A percentile compares a stretch with the other conserved stretches of the same genome.
Conservation (phyloP, 495 filamentous ascomycete genomes). For the Evansstolkia leycettana region DNA sequence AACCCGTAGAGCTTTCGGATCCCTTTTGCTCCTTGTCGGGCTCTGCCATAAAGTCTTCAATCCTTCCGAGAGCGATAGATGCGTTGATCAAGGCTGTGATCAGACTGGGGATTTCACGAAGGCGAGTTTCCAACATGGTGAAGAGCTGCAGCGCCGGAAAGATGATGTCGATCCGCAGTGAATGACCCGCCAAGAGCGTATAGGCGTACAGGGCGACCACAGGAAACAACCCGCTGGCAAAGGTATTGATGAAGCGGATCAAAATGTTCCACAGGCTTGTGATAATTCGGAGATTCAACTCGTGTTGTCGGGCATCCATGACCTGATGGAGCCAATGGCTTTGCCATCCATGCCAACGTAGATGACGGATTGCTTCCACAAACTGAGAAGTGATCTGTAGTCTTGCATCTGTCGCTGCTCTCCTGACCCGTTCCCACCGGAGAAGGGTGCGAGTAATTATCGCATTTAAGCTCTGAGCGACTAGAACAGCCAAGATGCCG, state of each 20-base stretch:
- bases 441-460: slow-evolving; percentile 48
- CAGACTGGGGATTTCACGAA: slow-evolving; percentile 58
- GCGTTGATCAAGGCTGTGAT: slow-evolving; percentile 65
- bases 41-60: slow-evolving; percentile 75
- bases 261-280: slow-evolving; percentile 46
- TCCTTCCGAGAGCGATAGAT: slow-evolving; percentile 59
- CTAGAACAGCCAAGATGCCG: slow-evolving; percentile 50
- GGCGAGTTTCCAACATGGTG: slow-evolving; percentile 51
- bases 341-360: slow-evolving; percentile 85
- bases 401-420: slow-evolving; percentile 55
- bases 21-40: slow-evolving; percentile 52
- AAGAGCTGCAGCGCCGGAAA: slow-evolving; percentile 77
- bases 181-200: slow-evolving; percentile 50
- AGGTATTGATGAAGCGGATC: slow-evolving; percentile 48
- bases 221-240: slow-evolving; percentile 59
- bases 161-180: slow-evolving; percentile 60
- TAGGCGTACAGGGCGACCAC: slow-evolving; percentile 70
- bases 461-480: slow-evolving; percentile 52
- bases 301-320: slow-evolving; percentile 54
- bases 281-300: slow-evolving; percentile 53
- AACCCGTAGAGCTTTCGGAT: slow-evolving; percentile 16
- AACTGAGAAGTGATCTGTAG: slow-evolving; percentile 68
- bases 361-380: slow-evolving; percentile 70
- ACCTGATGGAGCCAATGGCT: slow-evolving; percentile 62
- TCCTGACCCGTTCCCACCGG: slow-evolving; percentile 48